Evolutionary conservation across 257 asterid species (phyloP).

Genomic region (Nemophila menziesii): DNA sequence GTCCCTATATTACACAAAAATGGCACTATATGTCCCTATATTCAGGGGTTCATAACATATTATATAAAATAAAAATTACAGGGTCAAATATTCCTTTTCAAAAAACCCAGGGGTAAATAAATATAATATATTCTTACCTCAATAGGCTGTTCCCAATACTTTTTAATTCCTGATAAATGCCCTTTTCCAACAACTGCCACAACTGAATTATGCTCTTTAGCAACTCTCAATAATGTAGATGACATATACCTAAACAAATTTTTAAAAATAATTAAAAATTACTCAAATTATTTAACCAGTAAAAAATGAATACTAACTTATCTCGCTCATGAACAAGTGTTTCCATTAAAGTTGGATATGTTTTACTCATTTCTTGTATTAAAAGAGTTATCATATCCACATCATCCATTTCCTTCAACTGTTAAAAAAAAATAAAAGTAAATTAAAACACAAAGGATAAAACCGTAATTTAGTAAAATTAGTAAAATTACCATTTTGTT

Average conservation of each 20-base stretch:
- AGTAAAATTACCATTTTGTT: constrained; percentile 62
- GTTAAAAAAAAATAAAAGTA: constrained; percentile 22
- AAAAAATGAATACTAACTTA: constrained; percentile 37
- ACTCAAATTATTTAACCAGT: neutral
- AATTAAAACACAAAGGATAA: too few species aligned
- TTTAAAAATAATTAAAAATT: too few species aligned
- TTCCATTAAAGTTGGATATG: constrained; percentile 86
- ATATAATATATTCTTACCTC: constrained; percentile 62
- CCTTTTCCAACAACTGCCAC: constrained; percentile 96
- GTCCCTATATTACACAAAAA: too few species aligned
- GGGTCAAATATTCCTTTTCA: too few species aligned
- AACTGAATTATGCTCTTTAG: constrained; percentile 75
- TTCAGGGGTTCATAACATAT: too few species aligned
- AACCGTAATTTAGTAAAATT: too few species aligned
- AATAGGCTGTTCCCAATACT: constrained; percentile 76
- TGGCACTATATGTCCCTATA: too few species aligned
- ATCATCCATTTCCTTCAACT: constrained; percentile 96
- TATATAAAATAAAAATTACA: too few species aligned
- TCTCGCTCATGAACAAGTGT: constrained; percentile 92
- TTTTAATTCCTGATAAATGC: constrained; percentile 69
- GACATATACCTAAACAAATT: constrained; percentile 96
- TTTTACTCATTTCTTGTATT: constrained; percentile 92
- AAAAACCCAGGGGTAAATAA: too few species aligned
- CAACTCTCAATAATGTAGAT: constrained; percentile 44
- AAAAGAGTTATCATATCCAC: constrained; percentile 79